Evolutionary conservation across 2,329 filamentous ascomycete genomes (phyloP).

Genomic region (Epichloe hybrida): DNA sequence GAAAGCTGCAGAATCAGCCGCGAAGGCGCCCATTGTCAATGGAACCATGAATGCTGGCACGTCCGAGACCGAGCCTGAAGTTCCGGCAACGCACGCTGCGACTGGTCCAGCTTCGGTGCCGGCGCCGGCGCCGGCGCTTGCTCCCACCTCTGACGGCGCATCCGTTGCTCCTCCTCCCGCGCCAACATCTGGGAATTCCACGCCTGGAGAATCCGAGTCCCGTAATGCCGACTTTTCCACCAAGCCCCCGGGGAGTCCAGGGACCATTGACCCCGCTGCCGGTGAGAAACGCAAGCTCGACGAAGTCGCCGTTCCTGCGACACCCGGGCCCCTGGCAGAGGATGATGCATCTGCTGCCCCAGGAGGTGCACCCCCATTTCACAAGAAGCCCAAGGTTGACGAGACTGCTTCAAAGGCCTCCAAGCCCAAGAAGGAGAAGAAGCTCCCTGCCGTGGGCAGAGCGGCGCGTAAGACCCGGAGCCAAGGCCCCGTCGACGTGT

Average conservation of each 20-base stretch:
- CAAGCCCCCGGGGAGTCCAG: constrained; percentile 7
- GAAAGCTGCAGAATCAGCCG: no score
- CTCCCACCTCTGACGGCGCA: constrained; percentile 4
- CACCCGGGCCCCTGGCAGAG: constrained; percentile 6
- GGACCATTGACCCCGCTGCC: constrained; percentile 7
- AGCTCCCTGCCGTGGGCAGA: constrained; percentile 18
- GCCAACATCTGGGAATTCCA: background rate
- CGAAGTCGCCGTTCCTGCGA: constrained; percentile 14
- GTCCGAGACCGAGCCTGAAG: background rate
- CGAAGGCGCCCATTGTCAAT: background rate
- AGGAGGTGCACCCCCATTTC: constrained; percentile 9
- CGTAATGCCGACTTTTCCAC: constrained; percentile 2
- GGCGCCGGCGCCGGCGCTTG: constrained; percentile 4
- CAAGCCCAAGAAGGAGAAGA: constrained; percentile 25
- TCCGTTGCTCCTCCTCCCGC: constrained; percentile 1
- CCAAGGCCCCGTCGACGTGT: constrained; percentile 24
- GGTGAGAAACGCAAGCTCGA: constrained; percentile 29
- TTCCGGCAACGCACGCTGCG: constrained; percentile 4
- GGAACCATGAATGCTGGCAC: background rate
- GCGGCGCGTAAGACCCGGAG: constrained; percentile 30
- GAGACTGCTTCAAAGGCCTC: constrained; percentile 16
- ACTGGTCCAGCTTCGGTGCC: constrained; percentile 3
- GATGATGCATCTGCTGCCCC: constrained; percentile 8
- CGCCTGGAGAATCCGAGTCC: background rate
- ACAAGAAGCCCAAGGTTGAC: constrained; percentile 29